Evolutionary conservation across 2,329 filamentous ascomycete species (phyloP), one percentile per base, ranked within the genome.

Genomic region (Cordyceps cicadae): DNA sequence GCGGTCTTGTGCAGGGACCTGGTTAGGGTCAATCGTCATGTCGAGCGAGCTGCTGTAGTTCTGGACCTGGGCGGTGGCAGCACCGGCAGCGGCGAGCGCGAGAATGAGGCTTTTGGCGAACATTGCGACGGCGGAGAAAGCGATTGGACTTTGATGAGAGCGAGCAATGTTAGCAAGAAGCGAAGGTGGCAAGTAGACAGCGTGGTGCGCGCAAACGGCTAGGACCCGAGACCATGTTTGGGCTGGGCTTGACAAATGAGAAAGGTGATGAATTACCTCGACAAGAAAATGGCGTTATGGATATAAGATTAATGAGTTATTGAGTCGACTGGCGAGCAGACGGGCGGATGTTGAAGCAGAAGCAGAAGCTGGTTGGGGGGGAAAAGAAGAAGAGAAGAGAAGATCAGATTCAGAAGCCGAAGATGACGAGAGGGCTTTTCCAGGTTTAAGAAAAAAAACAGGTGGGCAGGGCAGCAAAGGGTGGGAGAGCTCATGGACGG

Each of bases 1-100:
- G 71, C 74, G 72, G 12, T 63, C 63, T 39, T 66, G 64, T 24
- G 71, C 63, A 2, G 70, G 52, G 32, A 81, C 71, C 5, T 61
- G 52, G 64, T 52, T 66, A 32, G 76, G 70, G 66, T 79, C 66
- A 63, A 83, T 76, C 9, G 63, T 70, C 72, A 76, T 76, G 66
- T 75, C 65, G 51, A 75, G 71, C 56, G 73, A 68, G 67, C 71
- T 74, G 57, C 71, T 77, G 68, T 77, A 81, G 71, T 77, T 78
- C 59, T 72, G 67, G 51, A 71, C 70, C 63, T 76, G 74, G 54
- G 78, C 77, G 63, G 54, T 58, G n/a, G 73, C 75, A 64, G 75
- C 76, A 62, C 73, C 67, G 61, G 73, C 69, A 64, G 75, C 72
- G 65, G 79, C 79, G 65, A 81, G 70, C 69, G 76, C 75, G 66